Percentiles rank a stretch among this genome's conserved stretches.
Evolutionary conservation across 2,329 filamentous ascomycete genomes (phyloP).

Genomic region (Talaromyces sp.): DNA sequence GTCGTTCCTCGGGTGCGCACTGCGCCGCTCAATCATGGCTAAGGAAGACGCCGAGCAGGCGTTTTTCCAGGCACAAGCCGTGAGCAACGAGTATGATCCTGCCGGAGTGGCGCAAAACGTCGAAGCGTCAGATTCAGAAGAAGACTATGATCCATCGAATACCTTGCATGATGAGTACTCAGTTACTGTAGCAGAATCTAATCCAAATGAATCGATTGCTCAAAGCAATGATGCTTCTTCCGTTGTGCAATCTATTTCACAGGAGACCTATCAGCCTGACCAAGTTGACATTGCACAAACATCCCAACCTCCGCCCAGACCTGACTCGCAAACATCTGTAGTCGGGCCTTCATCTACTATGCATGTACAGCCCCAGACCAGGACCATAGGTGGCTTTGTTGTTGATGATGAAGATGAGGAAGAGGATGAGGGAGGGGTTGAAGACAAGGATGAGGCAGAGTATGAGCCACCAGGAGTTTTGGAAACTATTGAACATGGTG

Average conservation of each 20-base stretch:
- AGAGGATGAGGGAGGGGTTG: slow-evolving; percentile 47
- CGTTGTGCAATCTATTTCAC: slow-evolving; percentile 22
- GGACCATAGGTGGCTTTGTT: slow-evolving; percentile 59
- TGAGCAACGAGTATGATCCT: slow-evolving; percentile 40
- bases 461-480: slow-evolving; percentile 54
- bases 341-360: slow-evolving; percentile 31
- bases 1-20: slow-evolving; percentile 21
- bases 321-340: slow-evolving; percentile 35
- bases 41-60: slow-evolving; percentile 53
- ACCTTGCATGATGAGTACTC: slow-evolving; percentile 42
- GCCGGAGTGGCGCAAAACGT: slow-evolving; percentile 50
- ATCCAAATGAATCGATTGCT: slow-evolving; percentile 24
- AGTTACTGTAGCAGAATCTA: slow-evolving; percentile 29
- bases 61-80: slow-evolving; percentile 50
- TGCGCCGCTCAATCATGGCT: slow-evolving; percentile 40
- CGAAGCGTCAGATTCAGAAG: slow-evolving; percentile 54
- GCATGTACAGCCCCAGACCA: slow-evolving; percentile 42
- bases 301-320: slow-evolving; percentile 33
- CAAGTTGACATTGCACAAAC: slow-evolving; percentile 24
- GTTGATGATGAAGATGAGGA: slow-evolving; percentile 59
- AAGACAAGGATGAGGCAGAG: slow-evolving; percentile 45
- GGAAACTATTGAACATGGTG: slow-evolving; percentile 47
- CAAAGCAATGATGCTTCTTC: slow-evolving; percentile 26
- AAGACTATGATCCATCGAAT: slow-evolving; percentile 55
- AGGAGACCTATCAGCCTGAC: slow-evolving; percentile 12